Conservation (phyloP, 352 stramenopile genomes). For the Globisporangium polare region DNA sequence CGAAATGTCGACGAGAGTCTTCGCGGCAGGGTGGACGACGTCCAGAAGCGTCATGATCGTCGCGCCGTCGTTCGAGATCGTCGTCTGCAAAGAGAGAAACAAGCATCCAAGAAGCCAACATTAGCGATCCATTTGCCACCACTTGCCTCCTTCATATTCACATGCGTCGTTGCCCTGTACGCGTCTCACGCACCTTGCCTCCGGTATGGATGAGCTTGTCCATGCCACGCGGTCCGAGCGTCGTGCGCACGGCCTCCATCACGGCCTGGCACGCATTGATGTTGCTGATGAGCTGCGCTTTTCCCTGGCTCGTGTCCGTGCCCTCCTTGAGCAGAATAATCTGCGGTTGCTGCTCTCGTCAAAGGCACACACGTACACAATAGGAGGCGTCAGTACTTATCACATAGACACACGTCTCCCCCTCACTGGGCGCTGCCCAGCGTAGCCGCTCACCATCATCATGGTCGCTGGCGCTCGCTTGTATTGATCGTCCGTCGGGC, state of each 20-base stretch:
- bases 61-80: conserved; percentile 98
- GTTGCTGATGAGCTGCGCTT: conserved; percentile 93
- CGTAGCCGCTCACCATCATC: conserved; percentile 36
- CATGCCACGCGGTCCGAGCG: conserved; percentile 97
- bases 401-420: background rate
- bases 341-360: conserved; percentile 81
- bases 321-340: conserved; percentile 99
- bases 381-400: background rate
- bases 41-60: conserved; percentile 99
- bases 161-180: no score
- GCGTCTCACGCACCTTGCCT: conserved; percentile 35
- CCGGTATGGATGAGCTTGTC: conserved; percentile 98
- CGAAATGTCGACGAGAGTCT: conserved; percentile 98
- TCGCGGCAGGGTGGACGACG: conserved; percentile 98
- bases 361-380: background rate
- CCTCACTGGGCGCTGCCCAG: background rate
- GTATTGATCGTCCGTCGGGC: background rate
- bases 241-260: conserved; percentile 96
- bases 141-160: background rate
- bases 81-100: conserved; percentile 57
- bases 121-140: background rate
- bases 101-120: background rate
- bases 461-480: conserved; percentile 22
- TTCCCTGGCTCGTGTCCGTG: conserved; percentile 98
- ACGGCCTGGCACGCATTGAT: conserved; percentile 92